Percentiles rank a stretch among this genome's conserved stretches.
These are phyloP conservation scores for Fusarium nygamai DNA, from an alignment of 2,329 filamentous ascomycete species.

Conservation along the genomic window DNA sequence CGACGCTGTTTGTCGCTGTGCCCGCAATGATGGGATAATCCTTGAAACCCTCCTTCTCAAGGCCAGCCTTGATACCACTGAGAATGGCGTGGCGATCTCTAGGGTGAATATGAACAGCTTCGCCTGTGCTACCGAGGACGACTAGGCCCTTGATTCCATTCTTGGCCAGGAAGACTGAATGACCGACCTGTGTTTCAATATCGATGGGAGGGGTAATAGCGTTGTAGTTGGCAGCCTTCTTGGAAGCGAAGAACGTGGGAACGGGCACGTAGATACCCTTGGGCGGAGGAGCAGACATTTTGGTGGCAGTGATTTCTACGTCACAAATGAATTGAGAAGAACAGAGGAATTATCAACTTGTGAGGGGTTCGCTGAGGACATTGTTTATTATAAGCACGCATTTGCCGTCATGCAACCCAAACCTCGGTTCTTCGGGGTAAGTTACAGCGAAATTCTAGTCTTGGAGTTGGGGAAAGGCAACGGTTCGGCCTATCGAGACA, in stretches of 20 bases:
- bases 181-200: conserved; percentile 64
- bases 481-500: conserved; percentile 17
- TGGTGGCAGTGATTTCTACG: background rate
- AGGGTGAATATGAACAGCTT: conserved; percentile 69
- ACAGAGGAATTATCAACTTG: background rate
- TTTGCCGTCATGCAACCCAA: conserved; percentile 13
- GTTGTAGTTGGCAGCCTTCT: conserved; percentile 54
- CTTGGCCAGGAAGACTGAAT: conserved; percentile 68
- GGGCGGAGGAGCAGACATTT: conserved; percentile 53
- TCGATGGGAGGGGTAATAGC: conserved; percentile 63
- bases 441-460: conserved; percentile 31
- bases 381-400: conserved; percentile 34
- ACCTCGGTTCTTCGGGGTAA: conserved; percentile 39
- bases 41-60: conserved; percentile 64
- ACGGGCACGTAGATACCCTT: conserved; percentile 68
- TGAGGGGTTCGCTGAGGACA: conserved; percentile 28
- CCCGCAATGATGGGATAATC: conserved; percentile 71
- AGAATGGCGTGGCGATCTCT: conserved; percentile 66
- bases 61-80: conserved; percentile 62
- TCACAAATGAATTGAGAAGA: background rate
- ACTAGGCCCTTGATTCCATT: conserved; percentile 70
- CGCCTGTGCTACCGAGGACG: conserved; percentile 71
- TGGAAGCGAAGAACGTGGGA: conserved; percentile 69
- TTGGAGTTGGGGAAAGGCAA: conserved; percentile 16
- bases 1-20: conserved; percentile 69